Evolutionary conservation across 2,329 filamentous ascomycete genomes (phyloP), one percentile per base, ranked within the genome.

Genomic region (Epichloe scottii): DNA sequence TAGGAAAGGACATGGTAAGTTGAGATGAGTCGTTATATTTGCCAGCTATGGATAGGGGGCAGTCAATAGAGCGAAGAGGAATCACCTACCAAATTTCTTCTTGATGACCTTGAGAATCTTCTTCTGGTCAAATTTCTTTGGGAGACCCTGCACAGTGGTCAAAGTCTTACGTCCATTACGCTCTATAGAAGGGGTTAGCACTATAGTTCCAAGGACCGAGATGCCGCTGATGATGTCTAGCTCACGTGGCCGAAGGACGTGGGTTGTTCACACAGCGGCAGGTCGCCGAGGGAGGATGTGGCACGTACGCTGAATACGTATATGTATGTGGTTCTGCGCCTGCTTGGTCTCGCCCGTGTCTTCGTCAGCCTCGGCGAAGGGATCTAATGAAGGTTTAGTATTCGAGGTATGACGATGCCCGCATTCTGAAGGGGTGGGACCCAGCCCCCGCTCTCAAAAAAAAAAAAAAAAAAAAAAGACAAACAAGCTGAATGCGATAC

Each of bases 301-400:
- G 51, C 52, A 46, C 86, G 68, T 84, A 97, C 91, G 93, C 72
- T 98, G 93, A 71, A 97, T 97, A 75, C 93, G 90, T 74, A 98
- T 97, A 77, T 97, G 93, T 72, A 97, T 95, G 73, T 96, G 95
- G 75, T 95, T 94, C 76, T 95, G 88, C 71, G 87, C 84, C 79
- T 93, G 87, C 76, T 93, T 93, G 71, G 83, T 85, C 77, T 95
- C 87, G 79, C 89, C 90, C 73, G 86, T 89, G 74, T 95, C 90
- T 85, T 96, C 91, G 88, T 96, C 93, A 83, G 90, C 93, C 88
- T 97, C 93, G 85, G 93, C 93, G 89, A 98, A 98, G 86, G 93
- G 93, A 85, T 98, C 93, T 96, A 68, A 63, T 17, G 19, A 46
- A 19, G 10, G 17, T 5, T 51, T 19, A 51, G 49, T 10, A 35